Conservation (phyloP, 768 basidiomycete species). For the Serendipita sp. region DNA sequence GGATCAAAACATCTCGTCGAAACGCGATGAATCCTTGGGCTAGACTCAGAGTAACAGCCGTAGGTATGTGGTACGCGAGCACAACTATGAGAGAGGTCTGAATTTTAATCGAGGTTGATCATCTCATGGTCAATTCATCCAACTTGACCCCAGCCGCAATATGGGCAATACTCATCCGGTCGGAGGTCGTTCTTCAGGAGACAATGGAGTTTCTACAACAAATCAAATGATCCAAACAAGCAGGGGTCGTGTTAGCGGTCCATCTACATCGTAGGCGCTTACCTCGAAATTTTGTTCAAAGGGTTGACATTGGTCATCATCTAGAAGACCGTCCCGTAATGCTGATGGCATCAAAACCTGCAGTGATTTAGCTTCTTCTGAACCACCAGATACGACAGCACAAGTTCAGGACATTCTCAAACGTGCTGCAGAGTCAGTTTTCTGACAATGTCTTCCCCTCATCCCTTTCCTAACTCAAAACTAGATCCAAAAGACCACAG, state of each 20-base stretch:
- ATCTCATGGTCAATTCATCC: too few relatives aligned
- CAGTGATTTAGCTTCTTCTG: slow-evolving; percentile 17
- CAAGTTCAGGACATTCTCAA: slow-evolving; percentile 52
- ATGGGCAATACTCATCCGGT: slow-evolving; percentile 16
- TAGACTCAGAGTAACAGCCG: too few relatives aligned
- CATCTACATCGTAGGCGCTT: slow-evolving; percentile 12
- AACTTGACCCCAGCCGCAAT: neutral
- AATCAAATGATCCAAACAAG: slow-evolving; percentile 3
- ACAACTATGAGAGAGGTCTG: too few relatives aligned
- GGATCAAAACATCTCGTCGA: neutral
- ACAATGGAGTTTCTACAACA: slow-evolving; percentile 24
- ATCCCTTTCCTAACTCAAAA: slow-evolving; percentile 30
- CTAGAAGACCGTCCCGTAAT: slow-evolving; percentile 11
- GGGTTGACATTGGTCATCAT: neutral
- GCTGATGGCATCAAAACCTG: slow-evolving; percentile 22
- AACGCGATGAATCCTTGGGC: neutral
- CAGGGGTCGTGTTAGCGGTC: slow-evolving; percentile 10
- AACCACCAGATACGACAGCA: slow-evolving; percentile 22
- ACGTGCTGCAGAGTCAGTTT: slow-evolving; percentile 91
- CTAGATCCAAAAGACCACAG: too few relatives aligned
- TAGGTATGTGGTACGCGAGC: too few relatives aligned
- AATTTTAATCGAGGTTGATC: too few relatives aligned
- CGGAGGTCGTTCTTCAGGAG: slow-evolving; percentile 32
- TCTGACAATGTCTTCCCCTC: neutral
- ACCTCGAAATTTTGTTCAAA: slow-evolving; percentile 6